Percentiles rank a stretch among this genome's conserved stretches.
Conservation (phyloP, 2,329 filamentous ascomycete genomes). For the Claviceps spartinae region DNA sequence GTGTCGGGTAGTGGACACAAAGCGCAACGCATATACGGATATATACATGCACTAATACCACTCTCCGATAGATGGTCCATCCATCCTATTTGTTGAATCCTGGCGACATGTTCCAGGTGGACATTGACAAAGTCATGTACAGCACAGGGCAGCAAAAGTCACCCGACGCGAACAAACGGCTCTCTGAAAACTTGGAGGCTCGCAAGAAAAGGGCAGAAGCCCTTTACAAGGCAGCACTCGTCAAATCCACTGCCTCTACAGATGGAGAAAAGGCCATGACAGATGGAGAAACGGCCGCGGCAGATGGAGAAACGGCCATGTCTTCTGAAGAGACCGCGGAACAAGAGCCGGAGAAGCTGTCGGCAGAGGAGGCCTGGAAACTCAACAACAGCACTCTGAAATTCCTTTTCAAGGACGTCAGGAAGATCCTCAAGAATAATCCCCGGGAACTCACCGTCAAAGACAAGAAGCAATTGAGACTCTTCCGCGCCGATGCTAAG, state of each 20-base stretch:
- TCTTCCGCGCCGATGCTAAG: constrained; percentile 54
- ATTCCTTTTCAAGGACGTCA: constrained; percentile 19
- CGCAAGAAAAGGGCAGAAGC: constrained; percentile 16
- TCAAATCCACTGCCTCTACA: constrained; percentile 5
- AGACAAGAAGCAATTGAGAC: constrained; percentile 62
- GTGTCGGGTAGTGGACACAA: not conserved
- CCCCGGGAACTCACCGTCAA: constrained; percentile 45
- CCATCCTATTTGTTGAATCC: constrained; percentile 92
- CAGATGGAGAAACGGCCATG: constrained; percentile 3
- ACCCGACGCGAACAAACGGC: constrained; percentile 10
- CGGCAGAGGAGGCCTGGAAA: constrained; percentile 13
- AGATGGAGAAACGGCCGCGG: constrained; percentile 9
- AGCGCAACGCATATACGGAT: not conserved
- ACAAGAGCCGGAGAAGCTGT: constrained; percentile 8
- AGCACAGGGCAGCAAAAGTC: constrained; percentile 68
- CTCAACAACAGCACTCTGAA: constrained; percentile 14
- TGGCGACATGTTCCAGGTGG: constrained; percentile 95
- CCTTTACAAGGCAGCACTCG: constrained; percentile 10
- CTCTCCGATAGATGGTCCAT: constrained; percentile 60
- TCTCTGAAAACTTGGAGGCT: constrained; percentile 15
- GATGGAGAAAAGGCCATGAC: constrained; percentile 9
- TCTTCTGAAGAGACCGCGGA: not conserved
- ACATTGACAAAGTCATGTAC: constrained; percentile 74
- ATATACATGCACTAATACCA: constrained; percentile 1
- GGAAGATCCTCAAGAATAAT: constrained; percentile 27